Evolutionary conservation across 2,329 filamentous ascomycete genomes (phyloP).

Genomic region (Pestalotiopsis sp.): DNA sequence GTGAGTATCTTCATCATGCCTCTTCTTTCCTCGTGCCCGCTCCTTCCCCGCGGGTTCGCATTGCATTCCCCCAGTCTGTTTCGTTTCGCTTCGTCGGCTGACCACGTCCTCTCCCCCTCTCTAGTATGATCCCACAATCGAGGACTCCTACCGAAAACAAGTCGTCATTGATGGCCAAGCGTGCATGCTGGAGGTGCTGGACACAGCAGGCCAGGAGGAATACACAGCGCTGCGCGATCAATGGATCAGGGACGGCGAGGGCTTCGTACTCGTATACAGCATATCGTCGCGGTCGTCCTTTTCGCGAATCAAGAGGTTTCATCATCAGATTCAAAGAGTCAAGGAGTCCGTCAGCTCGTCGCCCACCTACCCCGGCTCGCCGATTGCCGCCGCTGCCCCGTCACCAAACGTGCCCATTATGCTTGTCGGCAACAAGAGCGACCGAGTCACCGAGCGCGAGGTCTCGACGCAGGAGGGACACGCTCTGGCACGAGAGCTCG

Average conservation of each 20-base stretch:
- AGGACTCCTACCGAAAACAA: slow-evolving; percentile 86
- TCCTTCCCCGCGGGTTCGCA: background rate
- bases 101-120: background rate
- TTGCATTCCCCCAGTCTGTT: too few relatives aligned
- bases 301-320: slow-evolving; percentile 90
- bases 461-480: slow-evolving; percentile 96
- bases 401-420: slow-evolving; percentile 85
- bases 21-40: background rate
- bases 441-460: slow-evolving; percentile 92
- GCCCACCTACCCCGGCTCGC: slow-evolving; percentile 75
- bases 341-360: slow-evolving; percentile 86
- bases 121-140: slow-evolving; percentile 84
- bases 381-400: slow-evolving; percentile 60
- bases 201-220: slow-evolving; percentile 97
- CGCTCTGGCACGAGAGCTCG: slow-evolving; percentile 85
- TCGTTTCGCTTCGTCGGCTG: background rate
- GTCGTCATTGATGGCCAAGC: slow-evolving; percentile 92
- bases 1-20: slow-evolving; percentile 46
- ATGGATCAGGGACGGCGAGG: slow-evolving; percentile 97
- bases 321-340: slow-evolving; percentile 95
- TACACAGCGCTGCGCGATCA: slow-evolving; percentile 96
- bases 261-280: slow-evolving; percentile 96
- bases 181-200: slow-evolving; percentile 96
- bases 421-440: slow-evolving; percentile 98
- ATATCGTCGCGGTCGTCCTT: slow-evolving; percentile 97